These are phyloP conservation scores for Arbutus unedo DNA, from an alignment of 148 eudicot genomes.

Conservation along the genomic window DNA sequence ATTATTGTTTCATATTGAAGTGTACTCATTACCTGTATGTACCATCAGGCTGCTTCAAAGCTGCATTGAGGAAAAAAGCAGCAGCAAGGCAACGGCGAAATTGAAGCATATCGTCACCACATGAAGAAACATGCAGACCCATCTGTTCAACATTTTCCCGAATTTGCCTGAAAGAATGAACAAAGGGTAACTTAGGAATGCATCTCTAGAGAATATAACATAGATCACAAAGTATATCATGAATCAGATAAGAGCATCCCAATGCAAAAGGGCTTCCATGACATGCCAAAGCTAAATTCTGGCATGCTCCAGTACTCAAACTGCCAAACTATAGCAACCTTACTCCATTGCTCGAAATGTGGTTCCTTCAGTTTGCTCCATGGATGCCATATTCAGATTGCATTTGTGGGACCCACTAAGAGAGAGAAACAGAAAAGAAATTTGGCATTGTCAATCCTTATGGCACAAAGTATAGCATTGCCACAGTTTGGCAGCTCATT, in stretches of 20 bases:
- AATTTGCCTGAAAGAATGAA: conserved; percentile 64
- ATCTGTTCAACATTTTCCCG: conserved; percentile 69
- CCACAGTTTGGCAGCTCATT: background rate
- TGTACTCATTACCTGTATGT: conserved; percentile 58
- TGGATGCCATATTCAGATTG: background rate
- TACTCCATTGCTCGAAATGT: background rate
- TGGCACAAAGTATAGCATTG: background rate
- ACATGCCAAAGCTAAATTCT: background rate
- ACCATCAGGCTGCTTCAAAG: conserved; percentile 81
- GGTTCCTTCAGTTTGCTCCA: background rate
- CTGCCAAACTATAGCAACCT: background rate
- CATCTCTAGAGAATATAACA: background rate
- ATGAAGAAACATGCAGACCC: conserved; percentile 72
- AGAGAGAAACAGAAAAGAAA: background rate
- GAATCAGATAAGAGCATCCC: background rate
- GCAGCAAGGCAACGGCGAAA: conserved; percentile 90
- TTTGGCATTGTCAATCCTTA: background rate
- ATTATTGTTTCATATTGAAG: background rate
- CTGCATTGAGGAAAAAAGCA: conserved; percentile 85
- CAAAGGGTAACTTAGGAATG: background rate
- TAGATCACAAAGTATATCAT: background rate
- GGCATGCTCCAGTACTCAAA: background rate
- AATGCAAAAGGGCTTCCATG: background rate
- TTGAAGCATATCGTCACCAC: conserved; percentile 80
- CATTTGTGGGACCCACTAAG: background rate